phyloP scores from a whole-genome alignment of 73 alveolate species.

The Durusdinium trenchii region DNA sequence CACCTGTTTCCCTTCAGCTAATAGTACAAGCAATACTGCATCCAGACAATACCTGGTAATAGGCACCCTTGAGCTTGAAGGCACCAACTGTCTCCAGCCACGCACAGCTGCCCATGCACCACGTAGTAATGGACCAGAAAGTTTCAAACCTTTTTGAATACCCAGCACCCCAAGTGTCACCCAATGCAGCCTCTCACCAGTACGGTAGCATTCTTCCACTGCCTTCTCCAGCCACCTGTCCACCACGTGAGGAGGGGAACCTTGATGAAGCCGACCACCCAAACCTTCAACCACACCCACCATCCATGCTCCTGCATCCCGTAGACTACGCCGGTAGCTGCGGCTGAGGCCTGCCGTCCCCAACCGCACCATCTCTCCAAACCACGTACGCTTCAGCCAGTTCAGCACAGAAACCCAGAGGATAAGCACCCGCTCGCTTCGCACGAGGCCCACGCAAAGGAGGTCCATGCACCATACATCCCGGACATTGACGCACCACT shows the following conservation, averaged over 20 bases:
- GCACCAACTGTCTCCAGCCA: background rate
- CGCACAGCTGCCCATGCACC: background rate
- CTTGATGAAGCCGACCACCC: background rate
- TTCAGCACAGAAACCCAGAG: background rate
- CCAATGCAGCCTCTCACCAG: background rate
- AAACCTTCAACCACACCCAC: background rate
- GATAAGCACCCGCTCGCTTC: background rate
- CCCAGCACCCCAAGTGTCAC: background rate
- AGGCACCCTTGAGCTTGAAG: background rate
- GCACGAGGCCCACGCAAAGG: background rate
- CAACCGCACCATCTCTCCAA: background rate
- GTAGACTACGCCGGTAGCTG: background rate
- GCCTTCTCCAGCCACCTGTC: background rate
- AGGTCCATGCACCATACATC: background rate
- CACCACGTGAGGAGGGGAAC: background rate
- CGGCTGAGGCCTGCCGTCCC: background rate
- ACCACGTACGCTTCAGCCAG: background rate
- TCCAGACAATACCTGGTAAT: background rate
- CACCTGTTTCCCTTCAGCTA: background rate
- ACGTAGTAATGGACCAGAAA: background rate
- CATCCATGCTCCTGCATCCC: background rate
- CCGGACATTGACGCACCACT: background rate
- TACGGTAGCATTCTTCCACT: background rate
- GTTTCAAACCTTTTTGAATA: background rate
- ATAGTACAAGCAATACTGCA: background rate